Base-by-base conservation (phyloP, 2,329 filamentous ascomycete genomes). In the Fonsecaea pedrosoi region DNA sequence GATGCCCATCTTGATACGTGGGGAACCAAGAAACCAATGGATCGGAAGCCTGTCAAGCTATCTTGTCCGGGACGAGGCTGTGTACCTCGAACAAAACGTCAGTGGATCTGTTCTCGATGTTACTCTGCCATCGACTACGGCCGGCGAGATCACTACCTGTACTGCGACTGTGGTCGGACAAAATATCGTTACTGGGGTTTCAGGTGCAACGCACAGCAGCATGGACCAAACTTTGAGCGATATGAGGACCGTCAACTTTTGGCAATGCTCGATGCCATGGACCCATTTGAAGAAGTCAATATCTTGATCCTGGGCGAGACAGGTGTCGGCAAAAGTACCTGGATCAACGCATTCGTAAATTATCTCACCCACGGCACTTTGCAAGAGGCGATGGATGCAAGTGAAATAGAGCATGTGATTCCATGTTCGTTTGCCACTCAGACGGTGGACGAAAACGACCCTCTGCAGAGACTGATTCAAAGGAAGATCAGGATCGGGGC, bases 291-390 rank as follows among this genome's bases (percentile, higher is more conserved):
- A 1, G 72, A 77, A 18, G 60, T 79, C 32, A 83, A 83, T 53
- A 81, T 84, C 18, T 67, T 84, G 30, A 78, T 84, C 4, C 73
- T 84, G 0, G 82, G 82, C 0, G 81, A 83, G 69, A 82, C 82
- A 0, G 82, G 82, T 0, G 82, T 83, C 0, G 82, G 82, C 0
- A 84, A 84, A 60, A 82, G 79, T 1, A 83, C 82, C 0, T 84
- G 79, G 50, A 83, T 84, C 72, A 84, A 84, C 55, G 78, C 81
- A 0, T 82, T 84, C 38, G 70, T 80, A 69, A 84, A 84, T 66
- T 84, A 84, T 62, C 65, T 84, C 3, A 73, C 70, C 0, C 79
- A 75, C 57, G 34, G 30, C 37, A 54, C 75, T 0, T 73, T 84
- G 0, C 77, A 81, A 7, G 78, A 82, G 2, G 82, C 81, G 0